phyloP scores from a whole-genome alignment of 2,329 filamentous ascomycete species.

The Trichophyton mentagrophytes region DNA sequence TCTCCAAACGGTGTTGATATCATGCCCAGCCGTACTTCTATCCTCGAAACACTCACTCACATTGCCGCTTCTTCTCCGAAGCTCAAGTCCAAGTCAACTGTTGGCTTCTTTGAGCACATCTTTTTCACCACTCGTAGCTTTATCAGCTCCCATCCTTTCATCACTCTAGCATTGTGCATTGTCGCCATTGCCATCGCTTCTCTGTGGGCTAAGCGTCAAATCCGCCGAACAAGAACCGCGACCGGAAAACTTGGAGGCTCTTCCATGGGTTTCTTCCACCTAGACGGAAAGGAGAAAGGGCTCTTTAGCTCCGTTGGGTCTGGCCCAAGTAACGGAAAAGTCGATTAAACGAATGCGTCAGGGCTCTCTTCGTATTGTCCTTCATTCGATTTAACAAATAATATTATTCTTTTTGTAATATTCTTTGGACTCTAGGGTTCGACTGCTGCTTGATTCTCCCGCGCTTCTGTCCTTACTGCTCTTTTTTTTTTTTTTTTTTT shows the following conservation, averaged over 20 bases:
- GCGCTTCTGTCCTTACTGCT: background rate
- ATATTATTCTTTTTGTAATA: background rate
- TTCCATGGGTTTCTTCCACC: slow-evolving; percentile 33
- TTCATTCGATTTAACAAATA: background rate
- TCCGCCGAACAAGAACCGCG: slow-evolving; percentile 18
- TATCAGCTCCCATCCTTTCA: slow-evolving; percentile 31
- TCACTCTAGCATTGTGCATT: slow-evolving; percentile 30
- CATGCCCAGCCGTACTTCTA: slow-evolving; percentile 74
- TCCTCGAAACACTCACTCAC: slow-evolving; percentile 62
- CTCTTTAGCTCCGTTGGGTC: slow-evolving; percentile 25
- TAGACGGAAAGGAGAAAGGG: slow-evolving; percentile 38
- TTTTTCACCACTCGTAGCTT: slow-evolving; percentile 36
- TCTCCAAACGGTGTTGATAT: slow-evolving; percentile 84
- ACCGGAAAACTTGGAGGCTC: slow-evolving; percentile 26
- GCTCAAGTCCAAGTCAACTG: slow-evolving; percentile 37
- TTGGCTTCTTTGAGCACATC: slow-evolving; percentile 34
- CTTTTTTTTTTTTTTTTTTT: background rate
- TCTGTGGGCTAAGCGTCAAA: slow-evolving; percentile 23
- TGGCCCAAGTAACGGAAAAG: slow-evolving; percentile 31
- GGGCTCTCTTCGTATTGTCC: background rate
- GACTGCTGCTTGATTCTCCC: background rate
- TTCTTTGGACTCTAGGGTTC: background rate
- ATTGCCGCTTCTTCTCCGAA: slow-evolving; percentile 38
- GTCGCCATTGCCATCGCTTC: slow-evolving; percentile 24
- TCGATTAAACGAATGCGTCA: slow-evolving; percentile 25